Base-by-base conservation (phyloP, 2,329 filamentous ascomycete species). In the Graphilbum fragrans region DNA sequence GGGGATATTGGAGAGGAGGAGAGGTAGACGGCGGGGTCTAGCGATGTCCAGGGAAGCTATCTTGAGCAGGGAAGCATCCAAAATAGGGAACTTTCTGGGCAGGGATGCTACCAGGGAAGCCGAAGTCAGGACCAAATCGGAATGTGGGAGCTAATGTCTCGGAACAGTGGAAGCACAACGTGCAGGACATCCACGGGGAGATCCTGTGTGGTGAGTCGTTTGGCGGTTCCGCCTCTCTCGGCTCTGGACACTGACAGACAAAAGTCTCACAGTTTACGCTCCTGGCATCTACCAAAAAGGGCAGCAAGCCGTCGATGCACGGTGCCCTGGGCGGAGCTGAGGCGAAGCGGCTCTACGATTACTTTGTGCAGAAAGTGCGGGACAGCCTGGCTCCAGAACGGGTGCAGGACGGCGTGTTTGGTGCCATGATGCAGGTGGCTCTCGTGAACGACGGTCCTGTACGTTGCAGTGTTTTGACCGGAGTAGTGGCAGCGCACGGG, bases 391-490 rank as follows among this genome's bases (percentile, higher is more conserved):
- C 66, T 5, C 60, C 73, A 7, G 83, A 86, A 9, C 80, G 72
- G 48, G 88, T 98, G 44, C 87, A 94, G 58, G 82, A 98, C 57
- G 92, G 93, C n/a, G 78, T 90, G 23, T 98, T 98, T 59, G 90
- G 94, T 56, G 92, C 92, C 38, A 95, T 94, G 88, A 98, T 98
- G 92, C 82, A 96, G 55, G 90, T 98, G 44, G 82, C 84, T 38
- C 63, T 95, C 23, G 79, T 95, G 38, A 96, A 96, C 51, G 90
- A 96, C 51, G 78, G 79, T 1, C 79, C 79, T 41, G 78, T 82
- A 57, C 39, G 21, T 25, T 19, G 17, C 34, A 27, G 10, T 35
- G 2, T 29, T 29, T 20, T 36, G 5, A 16, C 8, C n/a, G n/a
- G n/a, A n/a, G n/a, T n/a, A n/a, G n/a, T n/a, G n/a, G n/a, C n/a